Base-by-base conservation (phyloP, 768 basidiomycete species). In the Suillus tomentosus region DNA sequence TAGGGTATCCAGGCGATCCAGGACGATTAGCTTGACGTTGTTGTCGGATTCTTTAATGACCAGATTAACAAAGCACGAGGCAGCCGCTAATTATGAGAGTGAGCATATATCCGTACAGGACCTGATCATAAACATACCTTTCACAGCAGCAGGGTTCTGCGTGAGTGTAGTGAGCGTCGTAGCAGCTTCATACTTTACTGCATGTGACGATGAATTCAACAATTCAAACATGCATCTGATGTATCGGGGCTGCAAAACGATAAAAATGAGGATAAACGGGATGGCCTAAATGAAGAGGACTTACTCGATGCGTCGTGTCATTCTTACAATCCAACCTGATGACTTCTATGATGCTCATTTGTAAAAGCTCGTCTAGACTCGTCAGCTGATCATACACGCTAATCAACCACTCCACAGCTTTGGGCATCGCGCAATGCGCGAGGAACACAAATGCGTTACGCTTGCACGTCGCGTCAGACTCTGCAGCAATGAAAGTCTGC, bases 111-210 rank as follows among this genome's bases (percentile, higher is more conserved):
- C 14, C 8, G 14, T n/a, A 61, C 61, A 31, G 11, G 37, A 31
- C 10, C 4, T 11, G 13, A 43, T 39, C 50, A 45, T 43, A 8
- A 45, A 61, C 77, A 27, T 42, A 94, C 95, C 95, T 84, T 98
- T 99, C 65, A 99, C 87, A 10, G 97, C 97, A 22, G 95, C 93
- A 15, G 95, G 90, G 76, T 96, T 96, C 77, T 96, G 94, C 0
- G 96, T 98, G 40, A 99, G 83, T 3, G 91, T 88, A 0, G 97
- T 99, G 48, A 99, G 84, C 3, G 94, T 96, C 5, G 91, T 95
- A 2, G 97, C 96, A 24, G 96, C 96, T 73, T 99, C 97, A 71
- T 99, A 99, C 75, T 96, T 97, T 65, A 98, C 96, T 5, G 94
- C 92, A 74, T 95, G 91, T 8, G 94, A 96, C 0, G 91, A 82